A percentile compares a stretch with the other conserved stretches of the same genome.
These are phyloP conservation scores for Curvularia sp. DNA, from an alignment of 2,329 filamentous ascomycete species.

Conservation along the genomic window DNA sequence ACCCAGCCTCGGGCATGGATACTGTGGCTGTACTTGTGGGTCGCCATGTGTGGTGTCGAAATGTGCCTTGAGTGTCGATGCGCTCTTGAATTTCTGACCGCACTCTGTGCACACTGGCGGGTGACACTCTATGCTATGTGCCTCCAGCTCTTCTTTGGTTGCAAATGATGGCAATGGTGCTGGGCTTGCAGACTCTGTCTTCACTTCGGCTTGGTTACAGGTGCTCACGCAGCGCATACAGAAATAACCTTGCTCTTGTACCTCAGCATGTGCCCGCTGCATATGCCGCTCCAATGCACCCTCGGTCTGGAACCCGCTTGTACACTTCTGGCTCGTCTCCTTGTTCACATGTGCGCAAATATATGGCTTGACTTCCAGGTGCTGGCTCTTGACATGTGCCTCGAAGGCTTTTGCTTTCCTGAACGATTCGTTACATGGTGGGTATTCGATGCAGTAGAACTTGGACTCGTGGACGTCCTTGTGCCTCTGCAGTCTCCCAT, in stretches of 20 bases:
- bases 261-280: conserved; percentile 71
- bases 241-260: conserved; percentile 65
- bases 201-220: conserved; percentile 43
- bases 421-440: conserved; percentile 77
- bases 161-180: conserved; percentile 62
- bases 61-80: conserved; percentile 65
- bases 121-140: conserved; percentile 76
- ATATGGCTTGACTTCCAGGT: conserved; percentile 75
- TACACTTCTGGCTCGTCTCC: conserved; percentile 64
- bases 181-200: conserved; percentile 14
- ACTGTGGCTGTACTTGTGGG: conserved; percentile 55
- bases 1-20: conserved; percentile 69
- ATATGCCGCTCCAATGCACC: conserved; percentile 75
- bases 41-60: conserved; percentile 74
- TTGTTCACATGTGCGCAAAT: conserved; percentile 69
- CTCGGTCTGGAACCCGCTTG: conserved; percentile 74
- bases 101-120: conserved; percentile 77
- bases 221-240: conserved; percentile 72
- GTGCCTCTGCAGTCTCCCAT: conserved; percentile 78
- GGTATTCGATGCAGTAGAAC: conserved; percentile 75
- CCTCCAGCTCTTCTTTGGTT: conserved; percentile 73
- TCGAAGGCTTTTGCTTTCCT: conserved; percentile 87
- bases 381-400: conserved; percentile 79
- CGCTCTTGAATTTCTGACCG: conserved; percentile 68
- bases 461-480: conserved; percentile 78